Evolutionary conservation across 495 filamentous ascomycete genomes (phyloP).

Genomic region (Massariosphaeria phaeospora): DNA sequence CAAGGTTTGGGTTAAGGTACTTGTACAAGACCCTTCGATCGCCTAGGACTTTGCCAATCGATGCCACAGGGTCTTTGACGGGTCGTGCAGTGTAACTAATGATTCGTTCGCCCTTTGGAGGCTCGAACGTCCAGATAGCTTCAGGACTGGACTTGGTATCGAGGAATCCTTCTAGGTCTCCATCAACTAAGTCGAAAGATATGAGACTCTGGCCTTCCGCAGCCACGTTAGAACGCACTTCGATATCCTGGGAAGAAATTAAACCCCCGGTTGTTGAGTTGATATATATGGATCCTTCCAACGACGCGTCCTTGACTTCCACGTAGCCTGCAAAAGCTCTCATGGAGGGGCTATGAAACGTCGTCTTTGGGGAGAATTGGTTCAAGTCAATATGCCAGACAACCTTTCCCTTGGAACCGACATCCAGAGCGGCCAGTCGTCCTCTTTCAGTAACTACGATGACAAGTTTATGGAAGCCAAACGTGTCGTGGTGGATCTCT

Average conservation of each 20-base stretch:
- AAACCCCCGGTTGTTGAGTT: slow-evolving; percentile 30
- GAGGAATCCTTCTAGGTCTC: slow-evolving; percentile 31
- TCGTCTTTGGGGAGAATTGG: slow-evolving; percentile 48
- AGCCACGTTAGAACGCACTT: not conserved
- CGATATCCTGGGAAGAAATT: slow-evolving; percentile 8
- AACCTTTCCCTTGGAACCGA: slow-evolving; percentile 67
- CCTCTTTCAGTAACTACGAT: slow-evolving; percentile 78
- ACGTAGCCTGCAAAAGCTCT: slow-evolving; percentile 46
- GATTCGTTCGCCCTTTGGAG: slow-evolving; percentile 62
- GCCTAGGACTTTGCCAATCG: slow-evolving; percentile 88
- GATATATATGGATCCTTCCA: slow-evolving; percentile 15
- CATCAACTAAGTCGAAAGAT: slow-evolving; percentile 33
- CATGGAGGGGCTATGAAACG: slow-evolving; percentile 48
- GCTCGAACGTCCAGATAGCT: slow-evolving; percentile 66
- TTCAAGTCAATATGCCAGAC: slow-evolving; percentile 65
- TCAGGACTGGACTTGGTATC: slow-evolving; percentile 6
- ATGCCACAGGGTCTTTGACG: slow-evolving; percentile 80
- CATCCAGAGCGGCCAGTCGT: slow-evolving; percentile 71
- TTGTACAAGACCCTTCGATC: slow-evolving; percentile 94
- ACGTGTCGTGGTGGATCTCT: slow-evolving; percentile 64
- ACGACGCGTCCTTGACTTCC: slow-evolving; percentile 47
- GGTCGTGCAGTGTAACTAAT: slow-evolving; percentile 61
- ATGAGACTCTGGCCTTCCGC: slow-evolving; percentile 14
- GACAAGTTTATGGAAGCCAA: slow-evolving; percentile 79
- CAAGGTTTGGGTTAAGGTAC: slow-evolving; percentile 84